Base-by-base conservation (phyloP, 192 early-diverging fungal species). In the Rhizophagus clarus region DNA sequence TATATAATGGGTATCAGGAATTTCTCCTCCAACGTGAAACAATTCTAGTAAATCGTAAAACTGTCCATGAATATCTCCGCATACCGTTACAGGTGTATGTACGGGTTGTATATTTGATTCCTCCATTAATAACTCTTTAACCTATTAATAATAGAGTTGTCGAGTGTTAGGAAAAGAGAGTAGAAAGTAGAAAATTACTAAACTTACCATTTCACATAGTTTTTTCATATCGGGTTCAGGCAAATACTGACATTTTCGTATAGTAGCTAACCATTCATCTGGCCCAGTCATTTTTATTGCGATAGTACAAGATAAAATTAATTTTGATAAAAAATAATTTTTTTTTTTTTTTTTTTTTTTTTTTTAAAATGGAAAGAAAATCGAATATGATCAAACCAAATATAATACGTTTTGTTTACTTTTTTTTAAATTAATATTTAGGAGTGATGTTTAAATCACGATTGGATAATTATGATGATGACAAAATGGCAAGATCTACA, bases 41-140 rank as follows among this genome's bases (percentile, higher is more conserved):
- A 99, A 89, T 82, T 98, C 98, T 51, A 98, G 85, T 61, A 99
- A 86, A 83, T 99, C 98, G 82, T 94, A 95, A 80, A 98, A 99
- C 83, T 99, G 97, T 40, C 97, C 97, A 84, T 99, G 97, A 75
- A 99, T 96, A 83, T 99, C 97, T 76, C 97, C 97, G 85, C 97
- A 99, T 56, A 99, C 95, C 0, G 97, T 99, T 26, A 99, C 97
- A 29, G 98, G 98, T 61, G 95, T 93, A 74, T 92, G 89, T 26
- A 99, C 98, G 20, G 96, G 95, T 82, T 99, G 98, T 70, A 99
- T 96, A 87, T 99, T 99, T 15, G 95, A 97, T 85, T 99, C 98
- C 83, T 99, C 98, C 91, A 99, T 96, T 69, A 98, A 85, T 31
- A 98, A 90, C 85, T 97, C 96, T 84, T 97, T 99, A 67, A 97